Conservation (phyloP, 2,329 filamentous ascomycete species). For the Fusarium ramigenum region DNA sequence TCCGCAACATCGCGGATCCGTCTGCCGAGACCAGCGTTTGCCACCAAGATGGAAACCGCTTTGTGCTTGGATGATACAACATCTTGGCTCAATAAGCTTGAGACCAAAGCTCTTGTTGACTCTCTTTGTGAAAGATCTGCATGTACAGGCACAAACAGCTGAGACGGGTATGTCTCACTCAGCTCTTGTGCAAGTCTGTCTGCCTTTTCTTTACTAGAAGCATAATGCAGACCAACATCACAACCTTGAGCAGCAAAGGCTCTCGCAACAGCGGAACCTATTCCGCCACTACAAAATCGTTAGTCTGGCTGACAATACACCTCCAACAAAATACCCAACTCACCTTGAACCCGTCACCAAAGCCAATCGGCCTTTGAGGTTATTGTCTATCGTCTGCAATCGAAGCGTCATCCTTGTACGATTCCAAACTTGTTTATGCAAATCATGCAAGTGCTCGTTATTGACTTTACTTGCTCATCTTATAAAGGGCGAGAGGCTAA, state of each 20-base stretch:
- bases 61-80: slow-evolving; percentile 24
- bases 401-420: background rate
- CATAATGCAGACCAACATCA: slow-evolving; percentile 49
- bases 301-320: background rate
- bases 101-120: slow-evolving; percentile 9
- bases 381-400: slow-evolving; percentile 22
- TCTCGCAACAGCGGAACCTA: slow-evolving; percentile 47
- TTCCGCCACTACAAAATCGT: slow-evolving; percentile 44
- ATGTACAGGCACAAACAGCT: slow-evolving; percentile 1
- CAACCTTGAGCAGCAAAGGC: slow-evolving; percentile 49
- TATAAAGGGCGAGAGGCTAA: background rate
- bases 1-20: slow-evolving; percentile 47
- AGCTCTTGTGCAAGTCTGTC: slow-evolving; percentile 42
- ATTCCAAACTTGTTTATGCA: background rate
- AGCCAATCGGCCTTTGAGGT: slow-evolving; percentile 28
- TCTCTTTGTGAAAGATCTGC: slow-evolving; percentile 22
- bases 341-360: slow-evolving; percentile 35
- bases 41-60: slow-evolving; percentile 46
- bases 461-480: background rate
- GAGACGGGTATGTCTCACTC: background rate
- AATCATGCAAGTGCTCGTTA: background rate
- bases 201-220: slow-evolving; percentile 47
- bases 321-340: background rate
- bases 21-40: slow-evolving; percentile 47
- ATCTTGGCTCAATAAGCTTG: background rate